Percentiles rank a stretch among this genome's conserved stretches.
These are phyloP conservation scores for Diaporthe humulicola DNA, from an alignment of 2,329 filamentous ascomycete genomes.

Conservation along the genomic window DNA sequence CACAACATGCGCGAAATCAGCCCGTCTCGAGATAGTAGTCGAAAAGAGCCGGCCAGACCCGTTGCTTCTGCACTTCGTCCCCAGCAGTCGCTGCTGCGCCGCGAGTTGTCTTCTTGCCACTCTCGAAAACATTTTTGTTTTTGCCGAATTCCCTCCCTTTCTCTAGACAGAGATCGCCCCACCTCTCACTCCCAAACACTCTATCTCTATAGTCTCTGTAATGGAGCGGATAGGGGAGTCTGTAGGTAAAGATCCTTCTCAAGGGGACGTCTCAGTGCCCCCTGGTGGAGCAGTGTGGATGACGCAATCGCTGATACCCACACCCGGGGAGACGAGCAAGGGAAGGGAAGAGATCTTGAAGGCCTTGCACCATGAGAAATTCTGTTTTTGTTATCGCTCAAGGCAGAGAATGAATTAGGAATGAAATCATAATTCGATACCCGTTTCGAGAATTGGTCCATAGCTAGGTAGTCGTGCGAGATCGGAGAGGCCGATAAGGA, in stretches of 20 bases:
- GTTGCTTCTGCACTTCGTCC: not conserved
- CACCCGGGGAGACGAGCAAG: not conserved
- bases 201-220: not conserved
- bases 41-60: slow-evolving; percentile 49
- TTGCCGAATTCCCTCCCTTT: not conserved
- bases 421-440: too few relatives aligned
- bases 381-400: not conserved
- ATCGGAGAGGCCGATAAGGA: slow-evolving; percentile 16
- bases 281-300: not conserved
- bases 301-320: slow-evolving; percentile 20
- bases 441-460: not conserved
- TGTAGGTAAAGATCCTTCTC: not conserved
- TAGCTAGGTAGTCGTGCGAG: not conserved
- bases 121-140: slow-evolving; percentile 35
- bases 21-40: slow-evolving; percentile 47
- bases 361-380: not conserved
- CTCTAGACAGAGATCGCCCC: not conserved
- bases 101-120: slow-evolving; percentile 9
- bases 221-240: not conserved
- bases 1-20: slow-evolving; percentile 63
- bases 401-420: too few relatives aligned
- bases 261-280: not conserved
- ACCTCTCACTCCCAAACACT: not conserved
- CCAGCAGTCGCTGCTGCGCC: not conserved
- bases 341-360: not conserved